These are phyloP conservation scores for Hypoxylon sp. DNA, from an alignment of 2,329 filamentous ascomycete genomes.

Conservation along the genomic window DNA sequence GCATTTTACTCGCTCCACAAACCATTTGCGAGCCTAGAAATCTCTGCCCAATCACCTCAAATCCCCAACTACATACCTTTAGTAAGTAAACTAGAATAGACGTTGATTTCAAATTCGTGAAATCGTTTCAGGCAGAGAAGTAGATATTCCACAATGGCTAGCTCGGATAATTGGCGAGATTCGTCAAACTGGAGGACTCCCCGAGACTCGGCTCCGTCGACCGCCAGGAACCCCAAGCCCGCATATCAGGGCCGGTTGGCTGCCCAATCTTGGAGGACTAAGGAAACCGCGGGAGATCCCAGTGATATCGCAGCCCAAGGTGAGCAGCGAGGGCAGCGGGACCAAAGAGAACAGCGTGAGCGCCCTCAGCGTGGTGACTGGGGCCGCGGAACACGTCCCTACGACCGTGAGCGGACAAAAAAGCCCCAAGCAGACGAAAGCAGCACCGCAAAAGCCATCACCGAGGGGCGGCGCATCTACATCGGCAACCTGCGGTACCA, in stretches of 20 bases:
- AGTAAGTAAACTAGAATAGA: neutral
- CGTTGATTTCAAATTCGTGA: neutral
- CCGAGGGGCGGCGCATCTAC: constrained; percentile 67
- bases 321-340: neutral
- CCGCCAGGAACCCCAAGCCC: constrained; percentile 8
- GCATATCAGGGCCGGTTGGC: constrained; percentile 8
- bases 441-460: constrained; percentile 46
- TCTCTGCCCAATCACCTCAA: constrained; percentile 27
- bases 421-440: constrained; percentile 25
- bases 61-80: constrained; percentile 4
- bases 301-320: constrained; percentile 12
- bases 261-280: constrained; percentile 31
- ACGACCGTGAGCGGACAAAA: constrained; percentile 28
- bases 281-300: neutral
- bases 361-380: constrained; percentile 1
- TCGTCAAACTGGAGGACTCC: constrained; percentile 37
- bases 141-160: constrained; percentile 23
- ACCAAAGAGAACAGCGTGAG: neutral
- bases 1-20: constrained; percentile 29
- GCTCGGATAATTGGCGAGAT: constrained; percentile 32
- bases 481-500: constrained; percentile 75
- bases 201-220: constrained; percentile 19
- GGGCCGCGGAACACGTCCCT: constrained; percentile 17
- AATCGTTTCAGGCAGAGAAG: neutral
- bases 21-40: constrained; percentile 10